Percentiles rank a stretch among this genome's conserved stretches.
Conservation (phyloP, 2,329 filamentous ascomycete genomes). For the Talaromyces albobiverticillius region DNA sequence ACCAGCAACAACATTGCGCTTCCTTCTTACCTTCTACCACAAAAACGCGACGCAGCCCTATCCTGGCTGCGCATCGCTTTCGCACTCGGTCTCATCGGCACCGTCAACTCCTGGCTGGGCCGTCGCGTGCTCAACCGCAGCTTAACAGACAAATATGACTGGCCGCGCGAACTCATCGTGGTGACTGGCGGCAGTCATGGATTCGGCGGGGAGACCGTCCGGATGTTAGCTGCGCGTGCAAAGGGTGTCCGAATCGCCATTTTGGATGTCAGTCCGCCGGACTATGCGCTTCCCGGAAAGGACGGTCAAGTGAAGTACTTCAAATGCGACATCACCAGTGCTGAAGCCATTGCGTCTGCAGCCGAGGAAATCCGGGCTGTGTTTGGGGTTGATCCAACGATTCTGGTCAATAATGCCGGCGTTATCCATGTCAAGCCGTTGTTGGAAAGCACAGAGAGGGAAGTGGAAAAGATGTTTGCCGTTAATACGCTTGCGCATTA, state of each 20-base stretch:
- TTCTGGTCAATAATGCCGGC: slow-evolving; percentile 47
- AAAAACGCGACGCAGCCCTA: slow-evolving; percentile 35
- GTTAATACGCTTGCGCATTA: slow-evolving; percentile 50
- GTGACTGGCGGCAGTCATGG: slow-evolving; percentile 73
- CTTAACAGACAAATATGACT: slow-evolving; percentile 40
- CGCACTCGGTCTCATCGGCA: slow-evolving; percentile 50
- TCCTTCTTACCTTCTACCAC: slow-evolving; percentile 21
- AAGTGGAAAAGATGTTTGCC: slow-evolving; percentile 45
- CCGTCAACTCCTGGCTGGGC: slow-evolving; percentile 53
- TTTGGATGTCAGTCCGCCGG: slow-evolving; percentile 65
- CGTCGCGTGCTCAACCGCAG: slow-evolving; percentile 48
- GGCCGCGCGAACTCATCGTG: slow-evolving; percentile 67
- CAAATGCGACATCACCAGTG: slow-evolving; percentile 26
- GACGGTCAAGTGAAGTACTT: slow-evolving; percentile 23
- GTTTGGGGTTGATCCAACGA: slow-evolving; percentile 34
- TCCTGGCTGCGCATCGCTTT: slow-evolving; percentile 54
- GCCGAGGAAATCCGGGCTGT: slow-evolving; percentile 29
- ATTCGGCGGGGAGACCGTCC: slow-evolving; percentile 66
- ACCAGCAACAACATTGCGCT: slow-evolving; percentile 51
- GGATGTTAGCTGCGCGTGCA: slow-evolving; percentile 61
- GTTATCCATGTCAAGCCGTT: slow-evolving; percentile 43
- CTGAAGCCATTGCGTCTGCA: slow-evolving; percentile 17
- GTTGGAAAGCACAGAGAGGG: slow-evolving; percentile 37
- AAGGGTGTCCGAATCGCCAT: slow-evolving; percentile 62
- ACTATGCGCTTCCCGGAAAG: slow-evolving; percentile 24